Evolutionary conservation across 2,329 filamentous ascomycete species (phyloP).

Genomic region (Stylonectria norvegica): DNA sequence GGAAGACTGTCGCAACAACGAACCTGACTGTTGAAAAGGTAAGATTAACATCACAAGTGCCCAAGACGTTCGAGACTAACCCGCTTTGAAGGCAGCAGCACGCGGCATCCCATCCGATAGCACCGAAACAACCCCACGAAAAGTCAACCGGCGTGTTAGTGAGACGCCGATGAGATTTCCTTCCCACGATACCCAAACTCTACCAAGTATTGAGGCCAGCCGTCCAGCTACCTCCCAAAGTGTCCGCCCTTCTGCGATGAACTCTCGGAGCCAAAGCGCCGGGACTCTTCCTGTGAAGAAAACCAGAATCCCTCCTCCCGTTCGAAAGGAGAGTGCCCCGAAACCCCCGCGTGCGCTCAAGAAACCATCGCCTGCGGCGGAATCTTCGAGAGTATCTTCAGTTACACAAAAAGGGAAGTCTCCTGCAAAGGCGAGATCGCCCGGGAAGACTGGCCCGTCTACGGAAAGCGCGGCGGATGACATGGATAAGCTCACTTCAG

Average conservation of each 20-base stretch:
- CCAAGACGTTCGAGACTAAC: slow-evolving; percentile 1
- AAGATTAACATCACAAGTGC: slow-evolving; percentile 3
- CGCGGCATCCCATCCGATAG: slow-evolving; percentile 31
- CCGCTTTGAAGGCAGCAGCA: slow-evolving; percentile 30
- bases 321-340: slow-evolving; percentile 40
- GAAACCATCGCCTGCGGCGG: slow-evolving; percentile 31
- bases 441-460: slow-evolving; percentile 13
- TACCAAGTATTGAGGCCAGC: slow-evolving; percentile 5
- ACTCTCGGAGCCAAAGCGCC: slow-evolving; percentile 36
- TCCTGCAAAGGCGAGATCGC: slow-evolving; percentile 8
- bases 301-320: slow-evolving; percentile 46
- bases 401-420: slow-evolving; percentile 13
- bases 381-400: slow-evolving; percentile 11
- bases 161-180: slow-evolving; percentile 39
- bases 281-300: slow-evolving; percentile 56
- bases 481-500: slow-evolving; percentile 53
- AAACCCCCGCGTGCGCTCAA: slow-evolving; percentile 35
- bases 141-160: slow-evolving; percentile 48
- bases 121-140: slow-evolving; percentile 30
- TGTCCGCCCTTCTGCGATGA: slow-evolving; percentile 40
- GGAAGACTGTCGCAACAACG: slow-evolving; percentile 58
- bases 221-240: slow-evolving; percentile 20
- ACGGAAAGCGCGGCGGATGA: slow-evolving; percentile 31
- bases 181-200: slow-evolving; percentile 3
- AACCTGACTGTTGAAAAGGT: slow-evolving; percentile 29